Conservation (phyloP, 2,329 filamentous ascomycete genomes). For the Aspergillus flavus region DNA sequence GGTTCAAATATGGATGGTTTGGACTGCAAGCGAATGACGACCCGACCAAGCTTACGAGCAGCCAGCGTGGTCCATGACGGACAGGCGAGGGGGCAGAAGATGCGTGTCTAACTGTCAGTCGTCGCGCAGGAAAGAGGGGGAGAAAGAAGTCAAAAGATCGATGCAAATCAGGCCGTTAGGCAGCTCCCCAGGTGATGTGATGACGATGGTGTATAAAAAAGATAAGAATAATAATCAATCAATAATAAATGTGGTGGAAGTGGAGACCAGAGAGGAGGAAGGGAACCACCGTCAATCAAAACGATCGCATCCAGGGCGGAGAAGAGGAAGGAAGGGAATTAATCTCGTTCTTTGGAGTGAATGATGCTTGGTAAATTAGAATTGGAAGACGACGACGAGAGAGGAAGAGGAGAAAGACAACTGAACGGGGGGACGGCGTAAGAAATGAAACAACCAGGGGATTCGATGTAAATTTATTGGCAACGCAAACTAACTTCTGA, state of each 20-base stretch:
- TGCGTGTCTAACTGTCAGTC: slow-evolving; percentile 11
- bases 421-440: not conserved
- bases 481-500: not conserved
- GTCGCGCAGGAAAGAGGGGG: slow-evolving; percentile 15
- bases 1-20: not conserved
- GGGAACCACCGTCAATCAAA: not conserved
- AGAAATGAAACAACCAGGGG: not conserved
- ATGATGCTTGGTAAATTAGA: not conserved
- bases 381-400: slow-evolving; percentile 3
- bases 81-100: slow-evolving; percentile 1
- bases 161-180: slow-evolving; percentile 25
- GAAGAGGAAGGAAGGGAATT: not conserved
- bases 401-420: slow-evolving; percentile 7
- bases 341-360: not conserved
- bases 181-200: slow-evolving; percentile 16
- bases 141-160: slow-evolving; percentile 5
- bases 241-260: not conserved
- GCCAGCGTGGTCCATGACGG: slow-evolving; percentile 32
- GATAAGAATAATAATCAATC: slow-evolving; percentile 2
- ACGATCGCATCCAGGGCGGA: not conserved
- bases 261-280: not conserved
- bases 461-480: not conserved
- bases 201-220: slow-evolving; percentile 2
- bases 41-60: slow-evolving; percentile 17
- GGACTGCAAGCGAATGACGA: slow-evolving; percentile 10